Percentiles rank a stretch among this genome's conserved stretches.
Conservation (phyloP, 352 stramenopile genomes). For the Blastocystis sp. region DNA sequence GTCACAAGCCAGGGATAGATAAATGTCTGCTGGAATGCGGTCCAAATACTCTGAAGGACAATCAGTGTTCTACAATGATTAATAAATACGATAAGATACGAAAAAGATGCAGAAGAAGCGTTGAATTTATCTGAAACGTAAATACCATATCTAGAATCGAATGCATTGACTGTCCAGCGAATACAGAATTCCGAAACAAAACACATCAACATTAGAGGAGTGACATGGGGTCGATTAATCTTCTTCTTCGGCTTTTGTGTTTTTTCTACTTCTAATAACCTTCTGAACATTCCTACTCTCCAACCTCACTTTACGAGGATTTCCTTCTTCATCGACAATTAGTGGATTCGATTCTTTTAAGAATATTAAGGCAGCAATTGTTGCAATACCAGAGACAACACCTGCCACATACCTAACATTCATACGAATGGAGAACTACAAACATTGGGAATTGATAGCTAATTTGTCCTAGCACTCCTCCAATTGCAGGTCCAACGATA, state of each 20-base stretch:
- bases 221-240: not conserved
- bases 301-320: not conserved
- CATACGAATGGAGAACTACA: not conserved
- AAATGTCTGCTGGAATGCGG: not conserved
- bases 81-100: not conserved
- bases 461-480: conserved; percentile 35
- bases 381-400: conserved; percentile 13
- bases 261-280: not conserved
- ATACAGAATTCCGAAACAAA: conserved; percentile 35
- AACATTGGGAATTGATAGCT: conserved; percentile 56
- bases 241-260: not conserved
- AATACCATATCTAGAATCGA: conserved; percentile 50
- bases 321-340: not conserved
- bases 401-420: not conserved
- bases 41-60: not conserved
- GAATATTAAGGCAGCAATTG: conserved; percentile 33
- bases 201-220: not conserved
- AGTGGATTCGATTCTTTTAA: conserved; percentile 63
- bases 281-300: not conserved
- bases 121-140: conserved; percentile 29
- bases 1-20: not conserved
- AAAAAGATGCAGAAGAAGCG: not conserved
- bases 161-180: conserved; percentile 14
- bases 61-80: not conserved
- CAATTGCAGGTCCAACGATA: conserved; percentile 50